A percentile compares a stretch with the other conserved stretches of the same genome.
phyloP scores from a whole-genome alignment of 192 early-diverging fungal species.

The Anaeromyces robustus region DNA sequence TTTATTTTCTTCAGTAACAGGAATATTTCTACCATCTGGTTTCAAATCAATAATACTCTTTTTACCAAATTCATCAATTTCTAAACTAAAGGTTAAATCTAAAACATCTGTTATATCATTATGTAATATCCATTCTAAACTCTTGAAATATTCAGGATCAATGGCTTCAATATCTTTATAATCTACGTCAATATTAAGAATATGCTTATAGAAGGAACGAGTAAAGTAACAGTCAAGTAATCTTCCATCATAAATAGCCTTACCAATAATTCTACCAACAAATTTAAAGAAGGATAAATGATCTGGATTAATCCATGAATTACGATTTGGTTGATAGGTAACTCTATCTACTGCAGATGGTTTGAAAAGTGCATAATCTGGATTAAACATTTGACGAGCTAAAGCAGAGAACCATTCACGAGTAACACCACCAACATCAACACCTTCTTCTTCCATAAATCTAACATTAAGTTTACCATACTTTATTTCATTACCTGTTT shows the following conservation, averaged over 20 bases:
- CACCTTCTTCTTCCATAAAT: slow-evolving; percentile 92
- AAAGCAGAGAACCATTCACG: slow-evolving; percentile 97
- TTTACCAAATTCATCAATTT: slow-evolving; percentile 86
- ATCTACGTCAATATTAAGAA: slow-evolving; percentile 80
- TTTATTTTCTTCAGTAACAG: slow-evolving; percentile 93
- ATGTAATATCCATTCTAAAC: slow-evolving; percentile 91
- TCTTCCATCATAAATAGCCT: slow-evolving; percentile 95
- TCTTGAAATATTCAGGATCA: slow-evolving; percentile 93
- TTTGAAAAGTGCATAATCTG: slow-evolving; percentile 93
- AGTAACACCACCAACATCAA: slow-evolving; percentile 94
- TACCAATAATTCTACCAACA: slow-evolving; percentile 95
- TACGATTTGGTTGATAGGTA: slow-evolving; percentile 94
- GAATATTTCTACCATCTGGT: slow-evolving; percentile 67
- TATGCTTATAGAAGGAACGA: slow-evolving; percentile 96
- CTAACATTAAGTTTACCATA: slow-evolving; percentile 80
- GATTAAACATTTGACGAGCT: slow-evolving; percentile 95
- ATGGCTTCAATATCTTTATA: slow-evolving; percentile 96
- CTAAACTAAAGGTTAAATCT: slow-evolving; percentile 86
- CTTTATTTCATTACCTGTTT: slow-evolving; percentile 84
- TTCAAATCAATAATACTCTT: slow-evolving; percentile 75
- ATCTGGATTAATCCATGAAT: slow-evolving; percentile 80
- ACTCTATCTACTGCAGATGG: slow-evolving; percentile 87
- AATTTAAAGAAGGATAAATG: slow-evolving; percentile 94
- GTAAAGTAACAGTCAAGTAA: slow-evolving; percentile 95
- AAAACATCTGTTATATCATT: slow-evolving; percentile 92